Percentiles rank a stretch among this genome's conserved stretches.
Conservation (phyloP, 2,329 filamentous ascomycete genomes). For the Mariannaea elegans region DNA sequence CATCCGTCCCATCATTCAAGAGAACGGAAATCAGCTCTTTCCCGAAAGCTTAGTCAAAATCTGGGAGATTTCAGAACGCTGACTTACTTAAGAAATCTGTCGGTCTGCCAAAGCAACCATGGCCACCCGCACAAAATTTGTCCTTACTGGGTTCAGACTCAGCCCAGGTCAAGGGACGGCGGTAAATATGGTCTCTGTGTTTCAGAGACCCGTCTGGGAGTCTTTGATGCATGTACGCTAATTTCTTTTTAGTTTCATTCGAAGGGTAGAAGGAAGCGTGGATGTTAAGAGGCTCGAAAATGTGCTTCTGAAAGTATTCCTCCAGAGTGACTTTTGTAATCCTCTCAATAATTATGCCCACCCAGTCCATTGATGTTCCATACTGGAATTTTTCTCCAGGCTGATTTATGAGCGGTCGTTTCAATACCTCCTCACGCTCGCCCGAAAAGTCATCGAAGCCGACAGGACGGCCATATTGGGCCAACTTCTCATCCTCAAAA, state of each 20-base stretch:
- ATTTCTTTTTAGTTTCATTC: neutral
- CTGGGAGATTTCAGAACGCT: neutral
- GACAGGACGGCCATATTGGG: slow-evolving; percentile 2
- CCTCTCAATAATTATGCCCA: slow-evolving; percentile 19
- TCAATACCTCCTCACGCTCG: neutral
- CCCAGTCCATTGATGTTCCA: slow-evolving; percentile 23
- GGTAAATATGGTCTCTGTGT: slow-evolving; percentile 8
- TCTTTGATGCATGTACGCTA: slow-evolving; percentile 16
- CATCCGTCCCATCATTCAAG: slow-evolving; percentile 8
- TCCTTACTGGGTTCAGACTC: neutral
- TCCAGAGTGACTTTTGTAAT: neutral
- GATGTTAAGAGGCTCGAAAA: slow-evolving; percentile 10
- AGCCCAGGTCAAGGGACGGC: neutral
- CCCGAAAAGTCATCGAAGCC: slow-evolving; percentile 16
- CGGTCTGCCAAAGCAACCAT: slow-evolving; percentile 19
- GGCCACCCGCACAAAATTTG: slow-evolving; percentile 4
- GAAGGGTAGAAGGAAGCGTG: slow-evolving; percentile 4
- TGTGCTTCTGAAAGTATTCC: slow-evolving; percentile 16
- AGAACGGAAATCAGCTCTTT: slow-evolving; percentile 7
- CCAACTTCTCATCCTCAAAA: slow-evolving; percentile 12
- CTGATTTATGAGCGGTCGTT: slow-evolving; percentile 13
- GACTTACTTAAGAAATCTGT: slow-evolving; percentile 8
- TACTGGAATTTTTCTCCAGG: slow-evolving; percentile 23
- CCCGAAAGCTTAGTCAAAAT: neutral
- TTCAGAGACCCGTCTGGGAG: neutral